Base-by-base conservation (phyloP, 1,284 basidiomycete species). In the Melampsora larici-populina region DNA sequence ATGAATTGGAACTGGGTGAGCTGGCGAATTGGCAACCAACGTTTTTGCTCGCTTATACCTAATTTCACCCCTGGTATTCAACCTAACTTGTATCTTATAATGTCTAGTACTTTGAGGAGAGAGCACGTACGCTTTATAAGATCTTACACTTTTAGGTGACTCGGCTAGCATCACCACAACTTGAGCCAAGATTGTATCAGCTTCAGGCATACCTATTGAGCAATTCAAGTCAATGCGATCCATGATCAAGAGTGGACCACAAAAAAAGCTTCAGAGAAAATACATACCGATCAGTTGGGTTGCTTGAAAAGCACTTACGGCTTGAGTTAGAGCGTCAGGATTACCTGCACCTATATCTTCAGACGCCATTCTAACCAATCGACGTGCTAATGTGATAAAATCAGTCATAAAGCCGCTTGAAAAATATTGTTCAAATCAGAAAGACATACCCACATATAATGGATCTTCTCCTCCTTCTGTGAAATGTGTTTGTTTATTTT, bases 271-370 rank as follows among this genome's bases (percentile, higher is more conserved):
- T 29, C 21, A 21, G 55, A 64, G 80, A 48, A 81, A 81, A 0
- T 93, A 93, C 88, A 94, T 89, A 8, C 93, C 93, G 65, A 96
- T 89, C 1, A 88, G 86, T 82, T 92, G 91, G 81, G 91, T 93
- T 1, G 92, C 92, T 70, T 90, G 88, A 77, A 91, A 87, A 17
- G 90, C 88, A n/a, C 91, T 88, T 81, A 91, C 88, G 1, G 92
- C 92, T 90, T 92, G 77, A 2, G 73, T 66, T 18, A 78, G 66
- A 58, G 79, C 79, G 0, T 64, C 24, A 18, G 84, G 84, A 29
- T 92, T 90, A 21, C 91, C 90, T n/a, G 92, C 85, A 8, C 92
- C 92, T 51, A 94, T 88, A 81, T 94, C 93, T 83, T 94, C 92
- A 72, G 90, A 92, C 1, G 92, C 92, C 76, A 92, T 90, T 1